These are phyloP conservation scores for Achaetomiella virescens DNA, from an alignment of 495 filamentous ascomycete species.

Conservation along the genomic window DNA sequence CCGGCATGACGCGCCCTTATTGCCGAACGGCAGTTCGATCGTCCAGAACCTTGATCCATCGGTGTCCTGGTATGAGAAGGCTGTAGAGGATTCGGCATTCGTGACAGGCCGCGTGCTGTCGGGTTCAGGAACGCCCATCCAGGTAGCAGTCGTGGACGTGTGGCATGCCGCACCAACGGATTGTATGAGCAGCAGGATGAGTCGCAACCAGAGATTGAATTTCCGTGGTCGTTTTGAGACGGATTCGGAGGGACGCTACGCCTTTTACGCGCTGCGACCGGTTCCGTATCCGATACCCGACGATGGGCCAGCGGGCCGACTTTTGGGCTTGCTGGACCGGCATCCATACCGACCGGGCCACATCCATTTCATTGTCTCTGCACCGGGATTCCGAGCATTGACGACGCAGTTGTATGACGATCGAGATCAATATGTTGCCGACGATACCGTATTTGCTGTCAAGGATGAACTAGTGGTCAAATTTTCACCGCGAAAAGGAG, in stretches of 20 bases:
- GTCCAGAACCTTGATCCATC: conserved; percentile 29
- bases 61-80: conserved; percentile 34
- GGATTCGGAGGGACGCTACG: conserved; percentile 57
- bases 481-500: conserved; percentile 53
- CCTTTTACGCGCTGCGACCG: conserved; percentile 61
- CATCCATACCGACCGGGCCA: conserved; percentile 70
- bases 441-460: conserved; percentile 72
- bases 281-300: conserved; percentile 65
- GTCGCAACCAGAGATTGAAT: conserved; percentile 64
- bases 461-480: conserved; percentile 68
- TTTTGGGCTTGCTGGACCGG: conserved; percentile 55
- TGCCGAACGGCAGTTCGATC: conserved; percentile 59
- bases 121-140: conserved; percentile 50
- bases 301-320: conserved; percentile 54
- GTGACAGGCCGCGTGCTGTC: conserved; percentile 57
- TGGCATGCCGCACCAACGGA: conserved; percentile 73
- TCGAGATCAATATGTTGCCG: conserved; percentile 52
- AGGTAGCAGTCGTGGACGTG: conserved; percentile 60
- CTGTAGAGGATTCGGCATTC: conserved; percentile 50
- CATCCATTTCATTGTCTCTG: conserved; percentile 60
- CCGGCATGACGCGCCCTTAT: conserved; percentile 58
- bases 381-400: conserved; percentile 42
- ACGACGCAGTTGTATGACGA: conserved; percentile 71
- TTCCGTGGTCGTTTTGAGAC: conserved; percentile 66
- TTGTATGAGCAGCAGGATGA: conserved; percentile 76